Conservation (phyloP, 176 grass and related monocot genomes). For the Avena eriantha region DNA sequence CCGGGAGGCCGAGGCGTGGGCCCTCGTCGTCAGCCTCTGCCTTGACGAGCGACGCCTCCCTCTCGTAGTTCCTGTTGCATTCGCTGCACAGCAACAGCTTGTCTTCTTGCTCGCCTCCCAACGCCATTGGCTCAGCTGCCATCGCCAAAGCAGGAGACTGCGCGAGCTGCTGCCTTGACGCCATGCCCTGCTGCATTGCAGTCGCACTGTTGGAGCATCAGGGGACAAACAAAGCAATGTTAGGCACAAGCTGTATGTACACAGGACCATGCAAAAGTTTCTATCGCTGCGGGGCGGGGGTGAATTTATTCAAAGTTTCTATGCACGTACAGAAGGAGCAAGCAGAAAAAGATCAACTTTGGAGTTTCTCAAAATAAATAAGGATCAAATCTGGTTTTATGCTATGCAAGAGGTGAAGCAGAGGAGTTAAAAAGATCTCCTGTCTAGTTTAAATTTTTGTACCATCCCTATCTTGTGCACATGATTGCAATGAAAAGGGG, state of each 20-base stretch:
- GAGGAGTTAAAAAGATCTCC: too few species aligned
- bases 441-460: not conserved
- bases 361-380: not conserved
- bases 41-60: constrained; percentile 66
- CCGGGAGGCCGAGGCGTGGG: constrained; percentile 42
- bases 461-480: not conserved
- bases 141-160: constrained; percentile 45
- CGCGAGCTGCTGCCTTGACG: constrained; percentile 30
- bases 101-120: constrained; percentile 59
- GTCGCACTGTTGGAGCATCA: constrained; percentile 37
- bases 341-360: not conserved
- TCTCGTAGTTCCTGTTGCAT: constrained; percentile 78
- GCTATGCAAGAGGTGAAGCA: too few species aligned
- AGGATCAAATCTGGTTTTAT: not conserved
- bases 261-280: constrained; percentile 1
- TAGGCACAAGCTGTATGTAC: constrained; percentile 3
- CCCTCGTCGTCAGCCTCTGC: constrained; percentile 37
- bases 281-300: not conserved
- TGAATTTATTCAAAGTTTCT: not conserved
- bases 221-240: constrained; percentile 33
- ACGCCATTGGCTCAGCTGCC: constrained; percentile 37
- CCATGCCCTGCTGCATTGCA: constrained; percentile 44
- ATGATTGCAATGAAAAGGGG: constrained; percentile 49
- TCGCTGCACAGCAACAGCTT: constrained; percentile 68
- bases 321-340: not conserved